A percentile compares a stretch with the other conserved stretches of the same genome.
Evolutionary conservation across 768 basidiomycete species (phyloP).

Genomic region (Naganishia kalamii): DNA sequence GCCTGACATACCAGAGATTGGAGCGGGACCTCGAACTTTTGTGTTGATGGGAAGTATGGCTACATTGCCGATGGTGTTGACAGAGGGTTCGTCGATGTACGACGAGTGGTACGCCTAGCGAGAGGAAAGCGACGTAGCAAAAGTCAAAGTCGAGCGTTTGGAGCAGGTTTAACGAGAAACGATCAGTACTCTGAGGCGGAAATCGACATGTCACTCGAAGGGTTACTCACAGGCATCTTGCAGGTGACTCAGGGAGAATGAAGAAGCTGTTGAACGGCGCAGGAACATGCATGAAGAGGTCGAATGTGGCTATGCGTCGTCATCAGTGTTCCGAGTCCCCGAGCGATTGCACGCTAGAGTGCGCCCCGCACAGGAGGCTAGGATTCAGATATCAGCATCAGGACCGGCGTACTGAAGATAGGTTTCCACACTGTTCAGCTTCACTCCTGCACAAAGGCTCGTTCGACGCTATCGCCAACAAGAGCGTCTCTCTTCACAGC

Average conservation of each 20-base stretch:
- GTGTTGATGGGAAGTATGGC: slow-evolving; percentile 84
- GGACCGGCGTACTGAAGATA: too few relatives aligned
- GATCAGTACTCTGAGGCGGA: background rate
- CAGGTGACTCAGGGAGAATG: too few relatives aligned
- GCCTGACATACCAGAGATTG: slow-evolving; percentile 52
- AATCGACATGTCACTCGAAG: background rate
- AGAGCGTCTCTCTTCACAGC: too few relatives aligned
- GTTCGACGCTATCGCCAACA: too few relatives aligned
- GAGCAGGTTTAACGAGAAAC: background rate
- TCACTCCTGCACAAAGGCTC: too few relatives aligned
- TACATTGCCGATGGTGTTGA: slow-evolving; percentile 80
- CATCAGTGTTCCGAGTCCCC: too few relatives aligned
- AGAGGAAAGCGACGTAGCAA: background rate
- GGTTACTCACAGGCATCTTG: background rate
- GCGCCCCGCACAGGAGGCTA: too few relatives aligned
- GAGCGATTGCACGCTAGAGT: too few relatives aligned
- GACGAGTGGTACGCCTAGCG: slow-evolving; percentile 89
- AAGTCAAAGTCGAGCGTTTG: background rate
- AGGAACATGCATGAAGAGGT: too few relatives aligned
- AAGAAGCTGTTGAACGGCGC: too few relatives aligned
- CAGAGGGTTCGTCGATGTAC: slow-evolving; percentile 69
- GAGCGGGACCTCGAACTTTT: slow-evolving; percentile 85
- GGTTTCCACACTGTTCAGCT: too few relatives aligned
- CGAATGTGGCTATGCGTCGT: background rate
- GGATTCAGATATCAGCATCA: too few relatives aligned